Evolutionary conservation across 306 rosid species (phyloP).

Genomic region (Vachellia collinsii): DNA sequence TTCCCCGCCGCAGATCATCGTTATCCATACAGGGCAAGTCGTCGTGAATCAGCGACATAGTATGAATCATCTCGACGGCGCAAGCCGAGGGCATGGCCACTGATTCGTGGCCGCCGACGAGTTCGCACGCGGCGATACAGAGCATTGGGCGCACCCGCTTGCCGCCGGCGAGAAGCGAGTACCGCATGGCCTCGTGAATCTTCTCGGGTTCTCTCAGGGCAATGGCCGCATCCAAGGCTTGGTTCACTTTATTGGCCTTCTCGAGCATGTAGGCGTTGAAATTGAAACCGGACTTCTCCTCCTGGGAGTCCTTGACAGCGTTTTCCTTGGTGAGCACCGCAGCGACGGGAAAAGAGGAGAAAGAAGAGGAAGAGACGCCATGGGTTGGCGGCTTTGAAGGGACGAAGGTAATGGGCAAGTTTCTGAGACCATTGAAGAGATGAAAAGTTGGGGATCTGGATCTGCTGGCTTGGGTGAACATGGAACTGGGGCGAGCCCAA

Average conservation of each 20-base stretch:
- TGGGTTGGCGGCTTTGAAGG: constrained; percentile 11
- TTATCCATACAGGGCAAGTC: constrained; percentile 89
- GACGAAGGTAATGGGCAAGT: constrained; percentile 26
- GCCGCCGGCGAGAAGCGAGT: constrained; percentile 90
- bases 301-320: constrained; percentile 32
- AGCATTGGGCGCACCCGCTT: constrained; percentile 76
- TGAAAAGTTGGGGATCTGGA: constrained; percentile 51
- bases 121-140: constrained; percentile 79
- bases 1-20: constrained; percentile 90
- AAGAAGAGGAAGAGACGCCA: background rate
- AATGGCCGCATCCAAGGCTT: constrained; percentile 64
- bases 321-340: constrained; percentile 62
- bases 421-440: constrained; percentile 38
- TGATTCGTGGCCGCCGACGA: constrained; percentile 66
- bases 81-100: constrained; percentile 81
- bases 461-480: constrained; percentile 45
- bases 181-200: constrained; percentile 82
- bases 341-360: constrained; percentile 40
- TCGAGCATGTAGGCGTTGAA: constrained; percentile 62
- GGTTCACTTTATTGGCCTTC: constrained; percentile 56
- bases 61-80: constrained; percentile 88
- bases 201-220: constrained; percentile 52
- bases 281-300: constrained; percentile 47
- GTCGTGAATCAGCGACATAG: constrained; percentile 92
- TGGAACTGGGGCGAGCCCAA: constrained; percentile 55